A percentile compares a stretch with the other conserved stretches of the same genome.
phyloP scores from a whole-genome alignment of 164 flowering plant genomes.

The Echeveria elegans region DNA sequence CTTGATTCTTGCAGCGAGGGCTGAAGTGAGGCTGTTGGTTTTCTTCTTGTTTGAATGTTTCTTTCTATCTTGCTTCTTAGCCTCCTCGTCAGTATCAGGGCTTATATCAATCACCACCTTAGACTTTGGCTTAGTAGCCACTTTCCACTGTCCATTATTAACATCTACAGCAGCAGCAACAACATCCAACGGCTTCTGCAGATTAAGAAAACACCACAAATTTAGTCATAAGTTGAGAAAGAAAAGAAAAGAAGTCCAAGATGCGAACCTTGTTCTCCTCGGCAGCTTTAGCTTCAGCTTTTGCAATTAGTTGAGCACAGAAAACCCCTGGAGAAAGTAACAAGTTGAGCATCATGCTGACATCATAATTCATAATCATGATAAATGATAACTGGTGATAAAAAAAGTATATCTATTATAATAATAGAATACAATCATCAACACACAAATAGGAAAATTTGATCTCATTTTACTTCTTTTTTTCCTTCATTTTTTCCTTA shows the following conservation, averaged over 20 bases:
- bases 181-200: conserved; percentile 33
- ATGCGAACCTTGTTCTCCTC: not conserved
- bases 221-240: too few species aligned
- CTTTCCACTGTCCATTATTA: not conserved
- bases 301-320: not conserved
- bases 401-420: too few species aligned
- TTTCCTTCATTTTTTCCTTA: too few species aligned
- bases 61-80: not conserved
- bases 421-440: too few species aligned
- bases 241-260: not conserved
- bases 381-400: too few species aligned
- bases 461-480: too few species aligned
- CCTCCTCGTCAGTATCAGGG: conserved; percentile 6
- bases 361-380: too few species aligned
- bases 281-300: not conserved
- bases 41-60: conserved; percentile 6
- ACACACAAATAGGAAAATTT: too few species aligned
- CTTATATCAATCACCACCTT: conserved; percentile 2
- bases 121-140: not conserved
- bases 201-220: not conserved
- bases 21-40: conserved; percentile 8
- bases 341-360: too few species aligned
- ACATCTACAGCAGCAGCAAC: conserved; percentile 11
- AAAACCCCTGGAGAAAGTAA: not conserved
- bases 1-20: conserved; percentile 10